Evolutionary conservation across 257 asterid genomes (phyloP).

Genomic region (Echium plantagineum): DNA sequence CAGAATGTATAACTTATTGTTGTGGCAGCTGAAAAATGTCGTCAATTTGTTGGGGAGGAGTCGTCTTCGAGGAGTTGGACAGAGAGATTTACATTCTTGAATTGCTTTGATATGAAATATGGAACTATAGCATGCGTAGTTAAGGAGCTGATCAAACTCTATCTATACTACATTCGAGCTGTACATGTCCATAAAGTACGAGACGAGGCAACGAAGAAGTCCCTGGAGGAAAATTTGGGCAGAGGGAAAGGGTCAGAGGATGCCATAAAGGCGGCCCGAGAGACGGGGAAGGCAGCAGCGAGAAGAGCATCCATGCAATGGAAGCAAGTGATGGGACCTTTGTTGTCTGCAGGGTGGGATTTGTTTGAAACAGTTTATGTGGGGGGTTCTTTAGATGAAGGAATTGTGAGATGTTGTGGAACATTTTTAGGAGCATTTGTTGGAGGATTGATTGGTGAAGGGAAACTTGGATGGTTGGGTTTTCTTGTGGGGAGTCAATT

Average conservation of each 20-base stretch:
- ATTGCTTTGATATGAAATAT: constrained; percentile 44
- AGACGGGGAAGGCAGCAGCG: constrained; percentile 29
- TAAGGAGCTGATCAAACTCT: constrained; percentile 34
- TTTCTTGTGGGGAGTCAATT: constrained; percentile 45
- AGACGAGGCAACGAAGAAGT: constrained; percentile 24
- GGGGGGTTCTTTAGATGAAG: constrained; percentile 40
- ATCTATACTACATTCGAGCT: constrained; percentile 37
- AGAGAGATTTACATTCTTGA: constrained; percentile 37
- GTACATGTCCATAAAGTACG: constrained; percentile 29
- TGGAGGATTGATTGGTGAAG: constrained; percentile 46
- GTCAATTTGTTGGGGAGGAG: constrained; percentile 31
- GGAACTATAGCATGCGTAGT: constrained; percentile 39
- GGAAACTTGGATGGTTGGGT: constrained; percentile 42
- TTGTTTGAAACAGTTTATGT: constrained; percentile 37
- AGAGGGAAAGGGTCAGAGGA: constrained; percentile 15
- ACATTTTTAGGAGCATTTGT: constrained; percentile 32
- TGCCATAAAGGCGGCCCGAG: constrained; percentile 21
- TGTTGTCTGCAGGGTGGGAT: constrained; percentile 45
- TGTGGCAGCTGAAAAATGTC: constrained; percentile 43
- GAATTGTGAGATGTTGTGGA: constrained; percentile 25
- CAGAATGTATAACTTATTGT: too few relatives aligned
- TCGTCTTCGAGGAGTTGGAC: constrained; percentile 19
- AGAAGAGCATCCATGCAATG: constrained; percentile 27
- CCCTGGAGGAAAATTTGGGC: constrained; percentile 21
- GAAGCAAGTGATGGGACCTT: constrained; percentile 35